A percentile compares a stretch with the other conserved stretches of the same genome.
phyloP scores from a whole-genome alignment of 495 filamentous ascomycete genomes.

The Penicillium flavigenum region DNA sequence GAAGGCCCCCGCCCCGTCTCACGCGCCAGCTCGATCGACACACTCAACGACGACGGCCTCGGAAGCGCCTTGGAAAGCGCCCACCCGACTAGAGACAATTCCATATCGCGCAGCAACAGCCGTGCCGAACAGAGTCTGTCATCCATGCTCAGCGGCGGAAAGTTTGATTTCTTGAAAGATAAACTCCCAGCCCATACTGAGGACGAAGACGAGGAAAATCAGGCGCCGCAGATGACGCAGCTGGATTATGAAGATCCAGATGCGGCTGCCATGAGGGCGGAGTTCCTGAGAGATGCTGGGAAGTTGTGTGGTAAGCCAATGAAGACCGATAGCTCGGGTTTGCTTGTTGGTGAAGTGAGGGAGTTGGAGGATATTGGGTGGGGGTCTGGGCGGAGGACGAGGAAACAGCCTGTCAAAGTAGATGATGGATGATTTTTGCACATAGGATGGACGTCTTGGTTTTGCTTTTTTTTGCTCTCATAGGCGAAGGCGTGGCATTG shows the following conservation, averaged over 20 bases:
- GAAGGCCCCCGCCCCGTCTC: conserved; percentile 30
- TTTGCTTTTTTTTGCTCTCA: conserved; percentile 7
- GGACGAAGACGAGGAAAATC: conserved; percentile 37
- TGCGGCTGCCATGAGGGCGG: conserved; percentile 48
- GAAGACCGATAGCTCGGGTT: conserved; percentile 18
- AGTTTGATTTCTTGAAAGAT: conserved; percentile 34
- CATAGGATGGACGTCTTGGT: not conserved
- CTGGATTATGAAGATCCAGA: conserved; percentile 56
- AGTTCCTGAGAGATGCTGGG: conserved; percentile 46
- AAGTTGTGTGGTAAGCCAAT: conserved; percentile 35
- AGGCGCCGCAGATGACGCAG: conserved; percentile 50
- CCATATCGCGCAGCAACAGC: conserved; percentile 26
- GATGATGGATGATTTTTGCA: conserved; percentile 23
- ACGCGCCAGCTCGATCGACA: conserved; percentile 55
- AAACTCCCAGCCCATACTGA: conserved; percentile 21
- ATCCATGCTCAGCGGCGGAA: conserved; percentile 35
- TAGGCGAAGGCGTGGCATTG: conserved; percentile 19
- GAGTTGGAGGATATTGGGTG: conserved; percentile 41
- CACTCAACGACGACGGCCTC: conserved; percentile 54
- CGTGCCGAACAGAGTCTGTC: conserved; percentile 32
- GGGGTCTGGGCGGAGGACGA: conserved; percentile 41
- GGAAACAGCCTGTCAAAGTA: conserved; percentile 31
- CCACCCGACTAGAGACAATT: conserved; percentile 32
- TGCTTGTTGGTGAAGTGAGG: conserved; percentile 32
- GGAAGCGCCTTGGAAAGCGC: conserved; percentile 46